Percentiles rank a stretch among this genome's conserved stretches.
phyloP scores from a whole-genome alignment of 2,329 filamentous ascomycete species.

The Colletotrichum gigasporum region DNA sequence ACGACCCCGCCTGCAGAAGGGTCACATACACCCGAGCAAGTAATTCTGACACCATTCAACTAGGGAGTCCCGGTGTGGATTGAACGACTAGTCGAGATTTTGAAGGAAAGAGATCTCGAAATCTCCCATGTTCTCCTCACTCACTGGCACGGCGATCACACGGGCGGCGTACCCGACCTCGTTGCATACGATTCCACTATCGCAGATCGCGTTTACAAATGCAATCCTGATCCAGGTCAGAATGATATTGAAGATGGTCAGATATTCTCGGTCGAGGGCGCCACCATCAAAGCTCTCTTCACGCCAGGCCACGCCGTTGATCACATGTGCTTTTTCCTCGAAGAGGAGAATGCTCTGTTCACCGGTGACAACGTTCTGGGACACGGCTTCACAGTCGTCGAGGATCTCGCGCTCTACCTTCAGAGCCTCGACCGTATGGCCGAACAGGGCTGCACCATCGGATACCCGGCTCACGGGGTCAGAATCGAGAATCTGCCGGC shows the following conservation, averaged over 20 bases:
- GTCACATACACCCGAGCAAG: background rate
- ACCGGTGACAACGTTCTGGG: constrained; percentile 81
- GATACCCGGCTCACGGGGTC: constrained; percentile 72
- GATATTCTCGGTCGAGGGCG: constrained; percentile 59
- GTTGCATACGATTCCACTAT: constrained; percentile 36
- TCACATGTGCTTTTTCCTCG: constrained; percentile 71
- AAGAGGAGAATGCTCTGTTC: constrained; percentile 74
- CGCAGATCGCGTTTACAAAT: constrained; percentile 64
- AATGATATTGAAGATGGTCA: constrained; percentile 56
- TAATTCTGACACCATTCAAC: background rate
- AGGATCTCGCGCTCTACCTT: constrained; percentile 72
- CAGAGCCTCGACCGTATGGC: constrained; percentile 69
- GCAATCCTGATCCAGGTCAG: constrained; percentile 54
- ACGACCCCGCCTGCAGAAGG: no score
- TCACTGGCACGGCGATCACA: constrained; percentile 81
- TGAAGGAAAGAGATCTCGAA: background rate
- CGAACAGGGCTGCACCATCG: constrained; percentile 51
- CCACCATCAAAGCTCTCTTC: constrained; percentile 69
- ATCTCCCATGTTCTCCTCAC: constrained; percentile 67
- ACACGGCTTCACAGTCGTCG: constrained; percentile 78
- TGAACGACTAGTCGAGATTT: background rate
- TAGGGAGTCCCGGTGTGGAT: background rate
- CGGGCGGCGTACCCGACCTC: constrained; percentile 71
- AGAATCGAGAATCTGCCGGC: constrained; percentile 59
- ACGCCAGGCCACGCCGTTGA: constrained; percentile 77